Percentiles rank a stretch among this genome's conserved stretches.
Evolutionary conservation across 2,329 filamentous ascomycete genomes (phyloP).

Genomic region (Ascochyta viciae-villosae): DNA sequence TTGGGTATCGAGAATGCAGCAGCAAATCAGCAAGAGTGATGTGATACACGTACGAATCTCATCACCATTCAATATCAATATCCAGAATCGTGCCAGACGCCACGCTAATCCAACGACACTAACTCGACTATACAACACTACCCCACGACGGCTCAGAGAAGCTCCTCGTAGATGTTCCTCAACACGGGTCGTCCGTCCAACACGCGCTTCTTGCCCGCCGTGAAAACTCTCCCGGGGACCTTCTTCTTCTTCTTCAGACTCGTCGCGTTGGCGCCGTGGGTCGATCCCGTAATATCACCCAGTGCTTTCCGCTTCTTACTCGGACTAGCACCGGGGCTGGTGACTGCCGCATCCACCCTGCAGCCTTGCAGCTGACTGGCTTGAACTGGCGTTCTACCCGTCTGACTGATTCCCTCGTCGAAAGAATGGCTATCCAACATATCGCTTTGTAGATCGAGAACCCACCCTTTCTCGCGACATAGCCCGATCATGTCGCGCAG

Average conservation of each 20-base stretch:
- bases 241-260: constrained; percentile 49
- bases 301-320: constrained; percentile 43
- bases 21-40: too few species aligned
- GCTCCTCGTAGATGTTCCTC: constrained; percentile 76
- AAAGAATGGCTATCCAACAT: constrained; percentile 74
- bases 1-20: too few species aligned
- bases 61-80: background rate
- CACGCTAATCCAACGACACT: constrained; percentile 2
- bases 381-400: constrained; percentile 19
- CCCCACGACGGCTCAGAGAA: constrained; percentile 12
- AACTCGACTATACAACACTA: too few species aligned
- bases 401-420: constrained; percentile 60
- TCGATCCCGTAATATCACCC: constrained; percentile 29
- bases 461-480: constrained; percentile 81
- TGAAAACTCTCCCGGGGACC: constrained; percentile 66
- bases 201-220: constrained; percentile 62
- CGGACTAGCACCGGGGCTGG: constrained; percentile 33
- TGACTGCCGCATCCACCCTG: background rate
- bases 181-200: constrained; percentile 73
- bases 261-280: constrained; percentile 19
- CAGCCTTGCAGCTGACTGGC: background rate
- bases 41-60: too few species aligned
- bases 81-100: background rate
- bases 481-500: constrained; percentile 76
- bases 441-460: constrained; percentile 72